Evolutionary conservation across 2,329 filamentous ascomycete genomes (phyloP).

Genomic region (Alternaria brassicae): DNA sequence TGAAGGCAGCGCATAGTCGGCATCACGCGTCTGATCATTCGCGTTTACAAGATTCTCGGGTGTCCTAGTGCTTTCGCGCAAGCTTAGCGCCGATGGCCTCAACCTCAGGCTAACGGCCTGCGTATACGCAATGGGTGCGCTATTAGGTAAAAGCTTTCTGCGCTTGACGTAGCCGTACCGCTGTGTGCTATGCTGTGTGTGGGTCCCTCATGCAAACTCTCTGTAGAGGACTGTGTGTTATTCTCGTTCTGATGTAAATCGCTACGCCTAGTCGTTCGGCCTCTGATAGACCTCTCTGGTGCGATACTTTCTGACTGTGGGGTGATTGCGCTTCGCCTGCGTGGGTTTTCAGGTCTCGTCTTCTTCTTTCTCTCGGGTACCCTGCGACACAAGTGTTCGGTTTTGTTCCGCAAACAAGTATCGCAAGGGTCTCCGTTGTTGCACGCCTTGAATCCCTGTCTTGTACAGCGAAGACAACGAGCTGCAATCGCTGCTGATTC

Average conservation of each 20-base stretch:
- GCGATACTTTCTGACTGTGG: not conserved
- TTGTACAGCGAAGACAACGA: slow-evolving; percentile 24
- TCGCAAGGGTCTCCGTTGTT: slow-evolving; percentile 14
- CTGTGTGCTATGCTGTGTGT: not conserved
- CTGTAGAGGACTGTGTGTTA: not conserved
- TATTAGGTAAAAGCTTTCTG: not conserved
- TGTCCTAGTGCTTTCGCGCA: not conserved
- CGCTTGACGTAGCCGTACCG: not conserved
- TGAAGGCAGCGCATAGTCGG: not conserved
- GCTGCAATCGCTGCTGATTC: slow-evolving; percentile 18
- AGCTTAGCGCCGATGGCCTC: not conserved
- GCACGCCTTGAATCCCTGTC: slow-evolving; percentile 21
- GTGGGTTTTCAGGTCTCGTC: not conserved
- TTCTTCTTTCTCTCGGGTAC: not conserved
- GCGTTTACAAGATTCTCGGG: not conserved
- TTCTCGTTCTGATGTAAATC: not conserved
- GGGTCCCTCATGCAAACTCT: not conserved
- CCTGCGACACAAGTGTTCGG: slow-evolving; percentile 1
- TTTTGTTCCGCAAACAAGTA: slow-evolving; percentile 17
- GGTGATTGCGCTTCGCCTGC: not conserved
- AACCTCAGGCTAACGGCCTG: not conserved
- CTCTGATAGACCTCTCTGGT: not conserved
- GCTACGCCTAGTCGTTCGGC: not conserved
- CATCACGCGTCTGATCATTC: not conserved
- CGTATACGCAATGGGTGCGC: not conserved